Conservation (phyloP, 129 eudicot species). For the Arctium lappa region DNA sequence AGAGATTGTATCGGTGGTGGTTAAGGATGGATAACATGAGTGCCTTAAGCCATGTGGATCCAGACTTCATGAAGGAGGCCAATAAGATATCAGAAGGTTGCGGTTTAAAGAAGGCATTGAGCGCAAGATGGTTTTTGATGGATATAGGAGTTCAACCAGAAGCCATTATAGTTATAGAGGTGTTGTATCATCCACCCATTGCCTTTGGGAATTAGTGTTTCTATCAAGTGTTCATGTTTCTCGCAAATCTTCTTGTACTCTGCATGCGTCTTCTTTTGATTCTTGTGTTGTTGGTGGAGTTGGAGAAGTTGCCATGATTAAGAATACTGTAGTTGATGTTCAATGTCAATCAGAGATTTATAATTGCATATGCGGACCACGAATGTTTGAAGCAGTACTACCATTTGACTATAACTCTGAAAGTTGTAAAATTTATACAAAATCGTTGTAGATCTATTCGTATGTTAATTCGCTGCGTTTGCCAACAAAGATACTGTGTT, state of each 20-base stretch:
- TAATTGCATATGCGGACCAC: neutral
- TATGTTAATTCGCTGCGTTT: too few relatives aligned
- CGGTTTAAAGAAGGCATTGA: conserved; percentile 3
- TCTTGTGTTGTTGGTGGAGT: neutral
- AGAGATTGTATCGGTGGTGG: conserved; percentile 7
- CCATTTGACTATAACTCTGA: too few relatives aligned
- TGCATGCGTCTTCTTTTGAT: neutral
- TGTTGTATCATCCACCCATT: conserved; percentile 20
- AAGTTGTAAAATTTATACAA: too few relatives aligned
- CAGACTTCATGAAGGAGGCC: conserved; percentile 20
- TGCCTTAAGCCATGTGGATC: conserved; percentile 22
- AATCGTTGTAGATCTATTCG: too few relatives aligned
- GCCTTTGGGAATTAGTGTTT: conserved; percentile 21
- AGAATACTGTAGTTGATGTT: neutral
- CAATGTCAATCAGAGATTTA: neutral
- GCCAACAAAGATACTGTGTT: too few relatives aligned
- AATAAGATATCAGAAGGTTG: conserved; percentile 8
- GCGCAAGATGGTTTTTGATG: conserved; percentile 6
- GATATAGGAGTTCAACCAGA: neutral
- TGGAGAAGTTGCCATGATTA: neutral
- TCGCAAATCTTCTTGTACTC: neutral
- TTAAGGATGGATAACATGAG: conserved; percentile 21
- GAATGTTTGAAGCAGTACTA: too few relatives aligned
- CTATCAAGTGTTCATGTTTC: neutral
- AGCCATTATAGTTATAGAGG: conserved; percentile 21